Conservation (phyloP, 208 protist species). For the Leishmania aethiopica region DNA sequence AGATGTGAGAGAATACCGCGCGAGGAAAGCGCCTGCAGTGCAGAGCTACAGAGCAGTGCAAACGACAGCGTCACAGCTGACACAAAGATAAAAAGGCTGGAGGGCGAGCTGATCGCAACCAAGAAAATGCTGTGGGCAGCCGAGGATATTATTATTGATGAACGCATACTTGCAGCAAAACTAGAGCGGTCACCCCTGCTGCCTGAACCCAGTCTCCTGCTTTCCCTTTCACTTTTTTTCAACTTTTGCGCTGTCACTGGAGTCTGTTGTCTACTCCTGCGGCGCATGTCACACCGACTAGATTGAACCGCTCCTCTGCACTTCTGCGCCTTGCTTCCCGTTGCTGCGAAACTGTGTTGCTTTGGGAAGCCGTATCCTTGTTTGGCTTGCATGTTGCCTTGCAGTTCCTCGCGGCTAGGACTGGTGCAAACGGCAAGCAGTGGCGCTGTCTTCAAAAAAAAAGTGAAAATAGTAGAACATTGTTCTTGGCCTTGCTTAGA, state of each 20-base stretch:
- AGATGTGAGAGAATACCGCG: neutral
- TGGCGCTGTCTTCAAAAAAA: neutral
- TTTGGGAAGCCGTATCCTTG: neutral
- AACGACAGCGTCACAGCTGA: neutral
- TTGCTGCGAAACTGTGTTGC: neutral
- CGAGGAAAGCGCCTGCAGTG: neutral
- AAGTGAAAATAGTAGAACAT: neutral
- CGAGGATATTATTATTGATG: constrained; percentile 26
- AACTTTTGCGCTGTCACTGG: neutral
- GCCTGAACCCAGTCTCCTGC: neutral
- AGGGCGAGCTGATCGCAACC: neutral
- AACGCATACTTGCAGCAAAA: neutral
- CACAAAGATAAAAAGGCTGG: neutral
- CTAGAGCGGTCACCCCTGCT: neutral
- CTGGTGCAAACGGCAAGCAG: neutral
- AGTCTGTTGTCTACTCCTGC: neutral
- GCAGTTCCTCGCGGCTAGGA: neutral
- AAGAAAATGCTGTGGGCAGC: constrained; percentile 8
- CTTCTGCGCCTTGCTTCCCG: neutral
- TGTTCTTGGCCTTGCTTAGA: neutral
- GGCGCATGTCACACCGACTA: neutral
- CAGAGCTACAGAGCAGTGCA: neutral
- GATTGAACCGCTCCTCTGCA: neutral
- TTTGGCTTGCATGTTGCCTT: neutral
- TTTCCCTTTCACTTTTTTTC: neutral